A percentile compares a stretch with the other conserved stretches of the same genome.
phyloP scores from a whole-genome alignment of 306 rosid species.

The Calophaca sinica region DNA sequence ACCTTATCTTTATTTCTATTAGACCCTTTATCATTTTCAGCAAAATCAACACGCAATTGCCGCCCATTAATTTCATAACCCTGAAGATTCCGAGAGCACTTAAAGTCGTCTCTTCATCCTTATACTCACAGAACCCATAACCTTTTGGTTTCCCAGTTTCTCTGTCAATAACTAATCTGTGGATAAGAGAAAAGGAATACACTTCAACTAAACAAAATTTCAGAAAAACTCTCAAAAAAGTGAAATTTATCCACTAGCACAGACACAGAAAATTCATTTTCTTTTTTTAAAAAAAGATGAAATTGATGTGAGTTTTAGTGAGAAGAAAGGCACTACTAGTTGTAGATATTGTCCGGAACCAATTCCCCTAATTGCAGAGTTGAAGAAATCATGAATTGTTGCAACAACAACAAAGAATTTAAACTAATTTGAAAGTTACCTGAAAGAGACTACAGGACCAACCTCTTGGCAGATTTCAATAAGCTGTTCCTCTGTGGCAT shows the following conservation, averaged over 20 bases:
- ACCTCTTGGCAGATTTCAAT: constrained; percentile 97
- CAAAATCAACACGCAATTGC: constrained; percentile 95
- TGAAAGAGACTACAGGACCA: constrained; percentile 98
- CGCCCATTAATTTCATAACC: constrained; percentile 97
- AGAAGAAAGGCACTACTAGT: constrained; percentile 3
- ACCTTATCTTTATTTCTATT: constrained; percentile 94
- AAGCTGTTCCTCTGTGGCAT: constrained; percentile 98
- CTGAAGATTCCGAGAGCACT: constrained; percentile 98
- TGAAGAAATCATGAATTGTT: not conserved
- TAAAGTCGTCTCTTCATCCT: constrained; percentile 98
- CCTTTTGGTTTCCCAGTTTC: constrained; percentile 99
- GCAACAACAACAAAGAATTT: not conserved
- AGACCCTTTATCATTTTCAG: constrained; percentile 93
- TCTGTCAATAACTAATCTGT: constrained; percentile 92
- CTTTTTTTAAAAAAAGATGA: not conserved
- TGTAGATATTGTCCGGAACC: not conserved
- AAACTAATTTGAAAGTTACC: constrained; percentile 55
- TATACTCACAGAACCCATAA: constrained; percentile 98
- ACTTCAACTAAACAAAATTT: constrained; percentile 37
- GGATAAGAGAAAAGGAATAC: constrained; percentile 14
- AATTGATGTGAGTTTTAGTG: not conserved
- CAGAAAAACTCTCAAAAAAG: not conserved
- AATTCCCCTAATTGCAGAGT: constrained; percentile 16
- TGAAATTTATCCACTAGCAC: constrained; percentile 26
- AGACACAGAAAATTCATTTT: not conserved